Base-by-base conservation (phyloP, 768 basidiomycete species). In the Lactarius hatsudake region DNA sequence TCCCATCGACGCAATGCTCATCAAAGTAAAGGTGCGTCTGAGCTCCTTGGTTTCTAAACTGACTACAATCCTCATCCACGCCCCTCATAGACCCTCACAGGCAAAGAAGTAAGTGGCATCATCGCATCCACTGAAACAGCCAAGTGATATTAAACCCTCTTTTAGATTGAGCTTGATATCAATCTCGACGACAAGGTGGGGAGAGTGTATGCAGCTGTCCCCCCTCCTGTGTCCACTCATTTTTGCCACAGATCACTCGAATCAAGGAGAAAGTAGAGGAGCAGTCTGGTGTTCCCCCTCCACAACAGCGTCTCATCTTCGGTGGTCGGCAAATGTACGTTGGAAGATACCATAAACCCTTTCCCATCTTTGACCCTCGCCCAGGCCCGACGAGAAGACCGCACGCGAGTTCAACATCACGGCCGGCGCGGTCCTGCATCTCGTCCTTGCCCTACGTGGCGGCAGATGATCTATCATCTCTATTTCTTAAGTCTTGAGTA, bases 221-320 rank as follows among this genome's bases (percentile, higher is more conserved):
- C 15, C 40, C 45, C 2, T 59, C 23, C 55, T 62, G 38, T n/a
- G 58, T 36, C 55, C 32, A 30, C 40, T 23, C 15, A 51, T 23
- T 51, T 32, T n/a, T 55, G 4, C 36, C 54, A 17, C 55, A 98
- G 96, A 93, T 97, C 74, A 82, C 87, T 56, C 87, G 92, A 72
- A 94, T 98, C 79, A 98, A 98, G 81, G 95, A 96, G 84, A 92
- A 93, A 77, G 94, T 98, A 10, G 96, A 98, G 77, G 96, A 98
- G 81, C 96, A 98, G 79, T 95, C 94, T 7, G 96, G 96, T 71
- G 96, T 98, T 51, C 96, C 96, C 28, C 96, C 96, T 68, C 92
- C 83, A 53, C 96, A 98, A 78, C 96, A 98, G 77, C 87, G 96
- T 65, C 78, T 98, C 74, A 98, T 98, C 76, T 97, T 89, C 76